Base-by-base conservation (phyloP, 441 rosid species). In the Croton laevigatus region DNA sequence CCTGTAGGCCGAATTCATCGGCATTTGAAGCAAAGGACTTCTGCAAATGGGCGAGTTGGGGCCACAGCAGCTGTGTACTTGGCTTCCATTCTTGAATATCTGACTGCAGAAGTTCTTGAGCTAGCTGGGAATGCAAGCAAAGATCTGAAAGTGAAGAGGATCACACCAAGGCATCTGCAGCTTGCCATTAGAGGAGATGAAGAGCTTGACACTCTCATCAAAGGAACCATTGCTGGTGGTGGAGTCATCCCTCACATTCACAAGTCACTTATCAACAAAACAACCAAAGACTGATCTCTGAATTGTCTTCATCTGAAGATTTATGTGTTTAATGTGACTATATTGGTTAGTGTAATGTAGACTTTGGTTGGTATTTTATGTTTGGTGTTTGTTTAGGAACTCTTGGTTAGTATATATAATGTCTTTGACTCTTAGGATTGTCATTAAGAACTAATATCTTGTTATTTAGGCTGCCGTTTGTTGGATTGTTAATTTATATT, bases 241-340 rank as follows among this genome's bases (percentile, higher is more conserved):
- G 97, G 97, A 62, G 98, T 93, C n/a, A 93, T 93, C 63, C 97
- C 98, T 78, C 97, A 91, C 80, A 93, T 89, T 73, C 98, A 93
- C 86, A 93, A 93, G 82, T 91, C 93, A 59, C 94, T 91, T 7
- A 86, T 91, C 84, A 93, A 91, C 86, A 94, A 94, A 76, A 80
- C 94, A 65, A 75, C 93, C 80, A 91, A 89, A 75, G 96, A 94
- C 37, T 71, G 67, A 65, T 42, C 19, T 66, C 2, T 65, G 9
- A 27, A 34, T 8, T 53, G 4, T n/a, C 7, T 11, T 19, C 10
- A 36, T 34, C 49, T 59, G 58, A 14, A 49, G 22, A 12, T 16
- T 38, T 45, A 27, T 74, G 63, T 48, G 60, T 23, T 62, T 55
- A 46, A 20, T 62, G 11, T 70, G 38, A 48, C 48, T 14, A 62